Evolutionary conservation across 2,329 filamentous ascomycete genomes (phyloP), one percentile per base, ranked within the genome.

Genomic region (Colletotrichum karsti): DNA sequence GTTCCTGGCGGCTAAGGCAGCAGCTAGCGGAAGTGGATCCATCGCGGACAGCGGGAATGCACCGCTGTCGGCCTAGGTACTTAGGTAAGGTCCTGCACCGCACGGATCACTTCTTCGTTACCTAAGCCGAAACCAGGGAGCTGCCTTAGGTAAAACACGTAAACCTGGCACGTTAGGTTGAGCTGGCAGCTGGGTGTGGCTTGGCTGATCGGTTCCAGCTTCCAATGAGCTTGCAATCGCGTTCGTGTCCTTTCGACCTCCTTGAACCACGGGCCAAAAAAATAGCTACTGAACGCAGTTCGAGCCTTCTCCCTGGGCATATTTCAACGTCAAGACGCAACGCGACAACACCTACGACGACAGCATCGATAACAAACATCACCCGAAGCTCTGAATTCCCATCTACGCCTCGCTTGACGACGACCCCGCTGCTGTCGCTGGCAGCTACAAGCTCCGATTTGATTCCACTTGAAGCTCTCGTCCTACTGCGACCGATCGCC

Each of bases 171-270:
- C 12, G 33, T 35, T 35, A 42, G 39, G 33, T 35, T 35, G 33
- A 35, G 33, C 33, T 42, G 39, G 39, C 39, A 42, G 39, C 39
- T 42, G 39, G 39, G 9, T 54, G 61, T 61, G 54, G 48, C 62
- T 42, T 55, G 61, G 50, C 62, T 57, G 24, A 39, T 46, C 53
- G 39, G 37, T 48, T 42, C 61, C 56, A 67, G 66, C 66, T 69
- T 66, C 71, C 72, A 73, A 73, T 73, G 61, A 72, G 71, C 62
- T 63, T 66, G 28, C 67, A 67, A 70, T 71, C 72, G 72, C 72
- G 72, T 73, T 73, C 72, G 72, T 73, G 72, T 73, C 72, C 72
- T 73, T 73, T 71, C 67, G 57, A 54, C 65, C 53, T 54, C 37
- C 53, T 59, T 22, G 65, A 65, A 68, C 33, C 61, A 42, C 37